Conservation (phyloP, 1,139 yeast genomes). For the Pichia sp. region DNA sequence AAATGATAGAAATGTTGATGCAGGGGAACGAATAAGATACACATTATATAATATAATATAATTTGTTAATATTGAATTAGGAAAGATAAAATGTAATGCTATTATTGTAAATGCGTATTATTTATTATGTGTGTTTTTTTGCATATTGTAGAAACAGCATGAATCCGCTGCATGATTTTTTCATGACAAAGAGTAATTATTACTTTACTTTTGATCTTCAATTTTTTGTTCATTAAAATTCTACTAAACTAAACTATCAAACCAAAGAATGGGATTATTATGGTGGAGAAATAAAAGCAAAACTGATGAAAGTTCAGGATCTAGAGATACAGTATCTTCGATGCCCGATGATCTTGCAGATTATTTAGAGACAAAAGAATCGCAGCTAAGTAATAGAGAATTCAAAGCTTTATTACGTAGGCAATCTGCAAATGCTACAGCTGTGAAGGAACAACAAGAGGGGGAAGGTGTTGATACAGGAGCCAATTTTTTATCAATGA, state of each 20-base stretch:
- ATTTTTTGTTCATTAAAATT: no score
- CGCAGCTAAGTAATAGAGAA: conserved; percentile 27
- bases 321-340: not conserved
- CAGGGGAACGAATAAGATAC: no score
- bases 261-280: conserved; percentile 4
- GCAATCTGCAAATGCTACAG: conserved; percentile 13
- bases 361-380: conserved; percentile 22
- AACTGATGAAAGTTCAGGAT: not conserved
- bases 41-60: no score
- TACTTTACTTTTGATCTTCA: no score
- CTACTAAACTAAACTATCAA: no score
- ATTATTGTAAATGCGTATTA: no score
- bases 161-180: no score
- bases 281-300: not conserved
- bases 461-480: not conserved
- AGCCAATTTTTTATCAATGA: conserved; percentile 4
- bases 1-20: not conserved
- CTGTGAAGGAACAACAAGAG: conserved; percentile 3
- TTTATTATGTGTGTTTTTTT: no score
- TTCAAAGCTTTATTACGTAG: conserved; percentile 22
- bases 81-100: no score
- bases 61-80: no score
- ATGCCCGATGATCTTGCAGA: conserved; percentile 23
- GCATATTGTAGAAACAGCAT: no score
- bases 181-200: no score